Percentiles rank a stretch among this genome's conserved stretches.
Conservation (phyloP, 2,329 filamentous ascomycete species). For the Fusarium xyrophilum region DNA sequence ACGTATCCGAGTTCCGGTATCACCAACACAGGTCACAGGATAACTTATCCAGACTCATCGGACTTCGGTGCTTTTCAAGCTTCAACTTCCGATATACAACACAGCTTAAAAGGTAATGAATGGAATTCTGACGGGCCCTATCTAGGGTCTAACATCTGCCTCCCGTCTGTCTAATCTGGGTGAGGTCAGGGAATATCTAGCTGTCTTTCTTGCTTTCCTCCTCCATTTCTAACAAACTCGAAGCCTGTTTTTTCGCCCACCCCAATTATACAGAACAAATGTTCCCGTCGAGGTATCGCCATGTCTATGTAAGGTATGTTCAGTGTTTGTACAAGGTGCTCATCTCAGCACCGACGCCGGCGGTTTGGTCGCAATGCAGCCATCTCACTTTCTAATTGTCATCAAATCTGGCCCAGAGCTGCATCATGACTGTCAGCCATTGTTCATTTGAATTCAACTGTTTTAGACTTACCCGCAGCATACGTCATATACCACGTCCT, state of each 20-base stretch:
- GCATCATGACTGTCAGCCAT: slow-evolving; percentile 20
- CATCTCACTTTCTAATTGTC: neutral
- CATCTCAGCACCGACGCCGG: slow-evolving; percentile 4
- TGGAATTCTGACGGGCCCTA: slow-evolving; percentile 23
- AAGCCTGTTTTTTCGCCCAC: slow-evolving; percentile 2
- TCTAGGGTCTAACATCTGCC: slow-evolving; percentile 24
- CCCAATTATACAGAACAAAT: slow-evolving; percentile 34
- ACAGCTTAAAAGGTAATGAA: slow-evolving; percentile 1
- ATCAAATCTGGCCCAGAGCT: slow-evolving; percentile 37
- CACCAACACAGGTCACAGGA: neutral
- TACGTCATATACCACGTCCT: slow-evolving; percentile 86
- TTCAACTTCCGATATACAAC: neutral
- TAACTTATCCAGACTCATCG: neutral
- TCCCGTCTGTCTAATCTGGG: slow-evolving; percentile 12
- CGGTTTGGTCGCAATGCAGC: neutral
- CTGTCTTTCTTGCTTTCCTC: slow-evolving; percentile 6
- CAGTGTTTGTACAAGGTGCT: slow-evolving; percentile 24
- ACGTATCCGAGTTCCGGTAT: neutral
- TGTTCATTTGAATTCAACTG: neutral
- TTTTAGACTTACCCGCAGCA: slow-evolving; percentile 68
- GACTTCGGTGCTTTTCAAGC: slow-evolving; percentile 2
- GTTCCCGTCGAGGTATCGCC: slow-evolving; percentile 25
- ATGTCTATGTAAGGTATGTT: slow-evolving; percentile 17
- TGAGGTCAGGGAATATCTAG: slow-evolving; percentile 22
- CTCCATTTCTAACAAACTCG: slow-evolving; percentile 6